Evolutionary conservation across 495 filamentous ascomycete species (phyloP), one percentile per base, ranked within the genome.

Genomic region (Usnea hakonensis): DNA sequence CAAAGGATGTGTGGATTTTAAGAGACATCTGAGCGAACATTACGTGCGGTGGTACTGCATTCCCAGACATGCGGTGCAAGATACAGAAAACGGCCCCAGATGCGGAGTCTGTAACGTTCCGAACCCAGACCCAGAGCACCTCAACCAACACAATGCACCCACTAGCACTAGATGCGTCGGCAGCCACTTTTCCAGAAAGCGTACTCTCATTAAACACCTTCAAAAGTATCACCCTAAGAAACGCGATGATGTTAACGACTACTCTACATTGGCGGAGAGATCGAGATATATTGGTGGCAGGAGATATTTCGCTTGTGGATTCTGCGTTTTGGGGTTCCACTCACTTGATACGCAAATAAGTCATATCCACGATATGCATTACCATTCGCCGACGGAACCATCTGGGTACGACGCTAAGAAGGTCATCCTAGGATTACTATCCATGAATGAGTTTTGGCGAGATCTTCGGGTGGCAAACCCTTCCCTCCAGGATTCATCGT

Each of bases 11-110:
- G 35, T 40, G 5, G 58, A 35, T 16, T 54, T 46, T 35, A 60
- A 60, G 35, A 60, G 58, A 32, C 58, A 60, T n/a, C 53, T 60
- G 35, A 46, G 52, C 28, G 58, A 60, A 33, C 58, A 60, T 30
- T 19, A 60, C 2, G 40, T 23, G 32, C 11, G 3, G 6, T 60
- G 36, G 30, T 28, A 32, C n/a, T 60, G 57, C 33, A 16, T 28
- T 2, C 32, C 19, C 19, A 36, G 8, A 26, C 41, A 28, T 1
- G 1, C 30, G 8, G 5, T 46, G 14, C 3, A 11, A 0, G 8
- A 13, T 28, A 48, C 44, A 3, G 21, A 26, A 48, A 3, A 48
- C 10, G 44, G 44, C 4, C 21, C 44, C 9, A 28, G 3, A 28
- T 48, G 44, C 9, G n/a, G 9, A 26, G 23, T 48, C 23, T 48